Percentiles rank a stretch among this genome's conserved stretches.
Conservation (phyloP, 805 yeast genomes). For the Dipodascopsis uninucleata region DNA sequence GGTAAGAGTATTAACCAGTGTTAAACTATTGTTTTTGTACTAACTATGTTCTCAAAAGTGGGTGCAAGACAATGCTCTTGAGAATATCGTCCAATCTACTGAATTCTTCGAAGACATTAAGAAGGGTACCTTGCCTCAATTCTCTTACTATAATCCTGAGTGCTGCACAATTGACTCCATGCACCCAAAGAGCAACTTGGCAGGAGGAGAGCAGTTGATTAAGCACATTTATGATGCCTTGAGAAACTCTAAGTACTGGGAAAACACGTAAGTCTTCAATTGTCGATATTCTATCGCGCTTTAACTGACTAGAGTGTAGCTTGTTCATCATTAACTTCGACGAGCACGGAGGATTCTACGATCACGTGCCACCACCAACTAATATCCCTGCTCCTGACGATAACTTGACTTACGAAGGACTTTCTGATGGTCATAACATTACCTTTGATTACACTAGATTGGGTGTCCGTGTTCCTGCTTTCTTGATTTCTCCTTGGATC, state of each 20-base stretch:
- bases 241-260: slow-evolving; percentile 5
- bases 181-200: slow-evolving; percentile 7
- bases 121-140: slow-evolving; percentile 5
- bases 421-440: background rate
- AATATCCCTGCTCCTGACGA: slow-evolving; percentile 6
- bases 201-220: slow-evolving; percentile 5
- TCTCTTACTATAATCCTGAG: slow-evolving; percentile 7
- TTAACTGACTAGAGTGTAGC: background rate
- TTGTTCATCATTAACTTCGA: slow-evolving; percentile 4
- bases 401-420: background rate
- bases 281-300: background rate
- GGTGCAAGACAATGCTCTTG: background rate
- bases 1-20: too few relatives aligned
- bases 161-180: slow-evolving; percentile 6
- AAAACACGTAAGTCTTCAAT: slow-evolving; percentile 1
- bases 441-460: slow-evolving; percentile 3
- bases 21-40: background rate
- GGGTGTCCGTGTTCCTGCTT: slow-evolving; percentile 9
- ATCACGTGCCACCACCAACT: slow-evolving; percentile 4
- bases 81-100: background rate
- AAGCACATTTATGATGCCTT: slow-evolving; percentile 8
- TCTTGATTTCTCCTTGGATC: slow-evolving; percentile 3
- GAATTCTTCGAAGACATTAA: background rate
- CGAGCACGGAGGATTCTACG: slow-evolving; percentile 4
- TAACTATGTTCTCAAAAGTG: background rate